Evolutionary conservation across 805 yeast species (phyloP).

Genomic region (Cyberlindnera americana): DNA sequence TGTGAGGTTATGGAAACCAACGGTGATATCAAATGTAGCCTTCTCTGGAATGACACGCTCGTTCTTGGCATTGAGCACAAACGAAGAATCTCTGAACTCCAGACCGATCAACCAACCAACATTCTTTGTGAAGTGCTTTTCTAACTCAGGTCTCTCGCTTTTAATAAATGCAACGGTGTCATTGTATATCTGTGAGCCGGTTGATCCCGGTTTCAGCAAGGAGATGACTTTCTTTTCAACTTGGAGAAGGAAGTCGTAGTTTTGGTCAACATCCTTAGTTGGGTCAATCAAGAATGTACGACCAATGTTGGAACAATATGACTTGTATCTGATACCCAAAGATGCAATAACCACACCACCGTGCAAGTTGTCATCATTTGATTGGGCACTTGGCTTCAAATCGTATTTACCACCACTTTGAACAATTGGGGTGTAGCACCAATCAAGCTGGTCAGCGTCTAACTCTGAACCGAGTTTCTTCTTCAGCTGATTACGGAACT

Average conservation of each 20-base stretch:
- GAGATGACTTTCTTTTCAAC: conserved; percentile 64
- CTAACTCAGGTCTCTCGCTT: conserved; percentile 63
- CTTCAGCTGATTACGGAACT: conserved; percentile 56
- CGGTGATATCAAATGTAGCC: conserved; percentile 66
- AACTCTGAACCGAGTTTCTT: conserved; percentile 61
- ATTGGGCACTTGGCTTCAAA: conserved; percentile 76
- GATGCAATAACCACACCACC: conserved; percentile 83
- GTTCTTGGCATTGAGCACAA: conserved; percentile 69
- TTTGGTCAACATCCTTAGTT: conserved; percentile 67
- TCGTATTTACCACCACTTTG: conserved; percentile 88
- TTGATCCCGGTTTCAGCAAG: conserved; percentile 62
- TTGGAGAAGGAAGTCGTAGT: conserved; percentile 71
- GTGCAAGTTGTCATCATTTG: conserved; percentile 58
- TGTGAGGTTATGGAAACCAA: conserved; percentile 69
- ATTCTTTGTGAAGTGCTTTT: conserved; percentile 63
- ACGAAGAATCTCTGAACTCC: conserved; percentile 79
- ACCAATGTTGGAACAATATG: conserved; percentile 83
- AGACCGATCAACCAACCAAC: conserved; percentile 88
- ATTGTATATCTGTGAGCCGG: conserved; percentile 59
- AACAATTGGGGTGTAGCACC: conserved; percentile 91
- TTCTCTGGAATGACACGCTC: conserved; percentile 66
- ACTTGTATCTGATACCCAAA: conserved; percentile 81
- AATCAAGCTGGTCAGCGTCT: conserved; percentile 74
- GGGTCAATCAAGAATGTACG: conserved; percentile 92
- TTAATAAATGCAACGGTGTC: conserved; percentile 59